Evolutionary conservation across 805 yeast genomes (phyloP).

Genomic region (Yarrowia keelungensis): DNA sequence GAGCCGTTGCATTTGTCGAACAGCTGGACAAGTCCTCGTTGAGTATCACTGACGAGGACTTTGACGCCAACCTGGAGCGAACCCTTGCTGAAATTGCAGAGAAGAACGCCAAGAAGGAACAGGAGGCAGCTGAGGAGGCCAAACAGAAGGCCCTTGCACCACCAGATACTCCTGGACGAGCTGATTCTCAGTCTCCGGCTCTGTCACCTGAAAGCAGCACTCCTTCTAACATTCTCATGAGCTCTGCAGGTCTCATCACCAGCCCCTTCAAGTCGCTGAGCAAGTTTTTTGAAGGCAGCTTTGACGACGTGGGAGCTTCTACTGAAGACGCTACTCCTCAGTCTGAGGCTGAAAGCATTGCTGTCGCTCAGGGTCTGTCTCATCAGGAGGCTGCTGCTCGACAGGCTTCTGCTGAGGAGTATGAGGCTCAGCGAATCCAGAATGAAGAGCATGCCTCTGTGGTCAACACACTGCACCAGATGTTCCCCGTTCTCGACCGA

Average conservation of each 20-base stretch:
- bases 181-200: constrained; percentile 37
- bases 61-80: constrained; percentile 54
- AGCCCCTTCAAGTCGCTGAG: constrained; percentile 56
- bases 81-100: constrained; percentile 56
- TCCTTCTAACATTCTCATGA: constrained; percentile 49
- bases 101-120: constrained; percentile 37
- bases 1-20: constrained; percentile 82
- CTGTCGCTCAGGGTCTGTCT: constrained; percentile 40
- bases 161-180: constrained; percentile 29
- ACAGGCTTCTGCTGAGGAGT: constrained; percentile 52
- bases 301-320: constrained; percentile 45
- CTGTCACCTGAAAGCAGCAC: constrained; percentile 39
- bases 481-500: constrained; percentile 78
- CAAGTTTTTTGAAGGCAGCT: constrained; percentile 48
- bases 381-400: constrained; percentile 50
- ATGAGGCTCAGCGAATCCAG: constrained; percentile 52
- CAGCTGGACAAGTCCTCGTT: constrained; percentile 63
- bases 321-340: constrained; percentile 15
- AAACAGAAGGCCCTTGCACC: constrained; percentile 38
- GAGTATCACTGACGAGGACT: constrained; percentile 68
- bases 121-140: constrained; percentile 42
- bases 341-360: constrained; percentile 36
- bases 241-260: constrained; percentile 59
- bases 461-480: constrained; percentile 60
- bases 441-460: constrained; percentile 57